Evolutionary conservation across 306 rosid genomes (phyloP).

Genomic region (Geum urbanum): DNA sequence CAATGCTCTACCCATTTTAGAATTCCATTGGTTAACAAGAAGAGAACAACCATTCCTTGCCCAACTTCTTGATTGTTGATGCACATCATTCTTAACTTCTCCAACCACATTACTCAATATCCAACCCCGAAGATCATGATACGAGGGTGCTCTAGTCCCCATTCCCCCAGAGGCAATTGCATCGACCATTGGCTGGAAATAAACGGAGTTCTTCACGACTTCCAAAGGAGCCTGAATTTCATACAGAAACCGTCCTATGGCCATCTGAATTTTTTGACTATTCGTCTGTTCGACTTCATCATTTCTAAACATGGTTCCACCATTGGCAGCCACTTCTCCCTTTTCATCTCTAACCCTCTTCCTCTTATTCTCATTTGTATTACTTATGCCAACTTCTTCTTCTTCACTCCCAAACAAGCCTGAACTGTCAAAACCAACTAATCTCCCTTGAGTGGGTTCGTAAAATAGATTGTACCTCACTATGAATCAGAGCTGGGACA

Average conservation of each 20-base stretch:
- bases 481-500: conserved; percentile 6
- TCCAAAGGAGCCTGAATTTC: conserved; percentile 67
- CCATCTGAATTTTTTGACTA: conserved; percentile 45
- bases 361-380: conserved; percentile 1
- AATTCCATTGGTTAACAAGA: conserved; percentile 52
- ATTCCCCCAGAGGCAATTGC: conserved; percentile 49
- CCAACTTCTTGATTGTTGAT: conserved; percentile 48
- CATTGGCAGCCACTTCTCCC: conserved; percentile 11
- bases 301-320: conserved; percentile 7
- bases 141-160: conserved; percentile 39
- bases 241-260: conserved; percentile 69
- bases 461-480: neutral
- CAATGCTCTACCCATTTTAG: conserved; percentile 43
- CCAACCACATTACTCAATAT: conserved; percentile 48
- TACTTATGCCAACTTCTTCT: conserved; percentile 18
- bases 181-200: conserved; percentile 67
- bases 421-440: neutral
- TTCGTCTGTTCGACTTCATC: conserved; percentile 12
- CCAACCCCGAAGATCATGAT: conserved; percentile 70
- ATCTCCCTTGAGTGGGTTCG: neutral
- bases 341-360: conserved; percentile 17
- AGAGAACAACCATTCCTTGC: conserved; percentile 58
- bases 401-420: conserved; percentile 13
- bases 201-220: conserved; percentile 58
- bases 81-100: conserved; percentile 54